phyloP scores from a whole-genome alignment of 257 asterid genomes.

The Solanum chilense region DNA sequence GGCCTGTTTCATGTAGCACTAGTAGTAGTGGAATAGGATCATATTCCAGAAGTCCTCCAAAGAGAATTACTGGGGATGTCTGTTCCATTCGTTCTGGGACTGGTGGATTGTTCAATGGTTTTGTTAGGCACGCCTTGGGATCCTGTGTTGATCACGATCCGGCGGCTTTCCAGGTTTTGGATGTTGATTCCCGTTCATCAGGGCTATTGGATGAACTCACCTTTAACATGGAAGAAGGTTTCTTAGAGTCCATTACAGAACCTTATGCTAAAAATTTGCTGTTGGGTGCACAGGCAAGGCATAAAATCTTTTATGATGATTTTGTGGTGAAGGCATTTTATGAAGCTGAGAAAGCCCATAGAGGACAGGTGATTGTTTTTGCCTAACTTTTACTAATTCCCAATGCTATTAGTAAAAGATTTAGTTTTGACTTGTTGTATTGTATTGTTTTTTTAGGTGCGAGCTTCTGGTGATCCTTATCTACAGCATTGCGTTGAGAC shows the following conservation, averaged over 20 bases:
- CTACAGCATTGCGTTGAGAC: constrained; percentile 96
- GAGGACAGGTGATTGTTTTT: constrained; percentile 62
- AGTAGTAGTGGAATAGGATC: constrained; percentile 34
- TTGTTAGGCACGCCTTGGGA: constrained; percentile 63
- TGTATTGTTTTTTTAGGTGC: constrained; percentile 36
- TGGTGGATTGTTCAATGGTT: constrained; percentile 52
- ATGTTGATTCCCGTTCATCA: constrained; percentile 19
- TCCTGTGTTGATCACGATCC: constrained; percentile 65
- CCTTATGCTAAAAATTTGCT: constrained; percentile 61
- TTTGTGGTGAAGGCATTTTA: constrained; percentile 69
- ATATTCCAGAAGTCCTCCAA: constrained; percentile 44
- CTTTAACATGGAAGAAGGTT: constrained; percentile 67
- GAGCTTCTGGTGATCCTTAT: constrained; percentile 93
- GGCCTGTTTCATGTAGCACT: constrained; percentile 20
- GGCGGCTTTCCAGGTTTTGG: constrained; percentile 24
- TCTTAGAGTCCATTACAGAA: constrained; percentile 29
- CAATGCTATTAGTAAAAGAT: neutral
- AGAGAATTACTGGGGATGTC: constrained; percentile 41
- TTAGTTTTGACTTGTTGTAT: neutral
- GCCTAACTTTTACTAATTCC: neutral
- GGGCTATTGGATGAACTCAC: constrained; percentile 59
- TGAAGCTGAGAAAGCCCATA: constrained; percentile 69
- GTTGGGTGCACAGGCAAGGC: constrained; percentile 58
- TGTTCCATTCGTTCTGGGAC: constrained; percentile 36
- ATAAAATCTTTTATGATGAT: constrained; percentile 58